These are phyloP conservation scores for Stenocarpella maydis DNA, from an alignment of 2,329 filamentous ascomycete species.

Conservation along the genomic window DNA sequence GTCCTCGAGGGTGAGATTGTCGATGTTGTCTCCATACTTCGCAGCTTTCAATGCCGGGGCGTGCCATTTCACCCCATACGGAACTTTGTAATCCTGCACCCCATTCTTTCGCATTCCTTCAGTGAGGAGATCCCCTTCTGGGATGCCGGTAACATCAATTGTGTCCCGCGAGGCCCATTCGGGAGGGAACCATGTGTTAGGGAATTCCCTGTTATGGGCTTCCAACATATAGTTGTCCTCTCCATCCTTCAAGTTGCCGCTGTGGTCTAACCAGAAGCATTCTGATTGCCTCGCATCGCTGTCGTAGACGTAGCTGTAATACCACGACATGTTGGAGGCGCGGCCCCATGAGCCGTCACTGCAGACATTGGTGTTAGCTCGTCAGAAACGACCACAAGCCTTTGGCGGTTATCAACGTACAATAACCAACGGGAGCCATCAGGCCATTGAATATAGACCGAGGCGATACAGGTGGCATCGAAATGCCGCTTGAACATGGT, in stretches of 20 bases:
- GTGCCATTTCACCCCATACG: background rate
- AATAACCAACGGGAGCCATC: background rate
- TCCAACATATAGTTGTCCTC: too few relatives aligned
- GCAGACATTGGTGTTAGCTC: background rate
- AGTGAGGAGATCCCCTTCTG: background rate
- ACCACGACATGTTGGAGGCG: slow-evolving; percentile 15
- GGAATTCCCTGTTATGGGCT: too few relatives aligned
- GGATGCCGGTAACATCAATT: too few relatives aligned
- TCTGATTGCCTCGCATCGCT: background rate
- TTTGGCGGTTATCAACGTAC: background rate
- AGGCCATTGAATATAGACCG: background rate
- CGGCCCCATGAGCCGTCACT: slow-evolving; percentile 21
- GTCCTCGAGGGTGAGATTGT: background rate
- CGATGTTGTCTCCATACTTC: background rate
- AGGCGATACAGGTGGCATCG: slow-evolving; percentile 1
- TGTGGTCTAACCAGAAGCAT: background rate
- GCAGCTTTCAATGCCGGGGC: background rate
- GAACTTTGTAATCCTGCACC: background rate
- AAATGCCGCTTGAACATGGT: slow-evolving; percentile 14
- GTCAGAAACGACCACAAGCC: too few relatives aligned
- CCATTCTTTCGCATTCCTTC: slow-evolving; percentile 19
- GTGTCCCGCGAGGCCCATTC: too few relatives aligned
- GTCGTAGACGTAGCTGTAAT: background rate
- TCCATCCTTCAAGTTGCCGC: too few relatives aligned
- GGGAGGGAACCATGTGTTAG: too few relatives aligned